Evolutionary conservation across 2,329 filamentous ascomycete species (phyloP), one percentile per base, ranked within the genome.

Genomic region (Fusarium sp.): DNA sequence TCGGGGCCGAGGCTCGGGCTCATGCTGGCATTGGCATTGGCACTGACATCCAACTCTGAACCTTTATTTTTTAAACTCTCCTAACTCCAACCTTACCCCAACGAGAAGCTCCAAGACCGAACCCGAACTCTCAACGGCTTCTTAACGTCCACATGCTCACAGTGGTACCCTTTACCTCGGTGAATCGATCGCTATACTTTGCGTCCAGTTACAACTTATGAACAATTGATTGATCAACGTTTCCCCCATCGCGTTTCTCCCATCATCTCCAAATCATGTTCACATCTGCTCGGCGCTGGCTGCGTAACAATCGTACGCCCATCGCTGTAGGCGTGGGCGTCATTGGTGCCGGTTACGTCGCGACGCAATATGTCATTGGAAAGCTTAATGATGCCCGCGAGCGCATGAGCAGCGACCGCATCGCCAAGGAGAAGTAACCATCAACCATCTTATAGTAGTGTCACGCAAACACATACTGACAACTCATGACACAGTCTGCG

Each of bases 331-430:
- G 95, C 74, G 91, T 93, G 66, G 95, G 95, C 73, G 89, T 98
- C 75, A 85, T 98, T 74, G 95, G 95, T 75, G 94, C 93, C 59
- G 95, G 95, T 75, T 99, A 99, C 83, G 85, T 98, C 68, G 95
- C 93, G 62, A 94, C 94, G 42, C 95, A 97, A 83, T 99, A 98
- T 91, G 90, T 97, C 75, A 83, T 98, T 79, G 90, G 89, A 78
- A 98, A 97, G 88, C 91, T 98, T 79, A 92, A 92, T 74, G 95
- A 98, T 83, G 95, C 95, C 77, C 91, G 95, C 75, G 95, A 98
- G 88, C 95, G 95, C 82, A 97, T 98, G 93, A 95, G 93, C 83
- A 95, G 94, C 82, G 96, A 98, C 79, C 91, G 95, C 78, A 97
- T 98, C 81, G 93, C 95, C 58, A 95, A 95, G 82, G 96, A 99